phyloP scores from a whole-genome alignment of 2,329 filamentous ascomycete genomes.

The Fusarium scirpi region DNA sequence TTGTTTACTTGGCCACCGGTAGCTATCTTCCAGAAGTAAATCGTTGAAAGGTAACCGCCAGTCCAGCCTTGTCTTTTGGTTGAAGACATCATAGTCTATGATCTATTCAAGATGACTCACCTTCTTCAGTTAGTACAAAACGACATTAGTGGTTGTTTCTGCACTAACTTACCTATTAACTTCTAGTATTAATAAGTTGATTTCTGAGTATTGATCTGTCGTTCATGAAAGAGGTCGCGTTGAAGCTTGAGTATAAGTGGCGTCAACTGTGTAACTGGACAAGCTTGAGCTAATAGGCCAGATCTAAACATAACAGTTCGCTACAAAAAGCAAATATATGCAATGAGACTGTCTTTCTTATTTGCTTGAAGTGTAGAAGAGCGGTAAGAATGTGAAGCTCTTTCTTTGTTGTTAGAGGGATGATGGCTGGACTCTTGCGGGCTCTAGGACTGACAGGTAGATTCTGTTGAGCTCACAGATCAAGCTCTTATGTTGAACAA shows the following conservation, averaged over 20 bases:
- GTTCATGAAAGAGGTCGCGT: neutral
- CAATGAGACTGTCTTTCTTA: neutral
- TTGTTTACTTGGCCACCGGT: neutral
- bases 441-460: neutral
- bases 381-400: neutral
- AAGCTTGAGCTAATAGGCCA: neutral
- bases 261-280: neutral
- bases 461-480: neutral
- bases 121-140: neutral
- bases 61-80: neutral
- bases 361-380: neutral
- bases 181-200: no score
- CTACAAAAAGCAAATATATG: neutral
- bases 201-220: neutral
- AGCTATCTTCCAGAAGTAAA: neutral
- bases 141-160: no score
- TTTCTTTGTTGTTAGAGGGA: neutral
- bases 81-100: no score
- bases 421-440: neutral
- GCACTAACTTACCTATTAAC: no score
- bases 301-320: neutral
- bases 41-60: neutral
- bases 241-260: neutral
- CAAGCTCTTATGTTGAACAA: neutral
- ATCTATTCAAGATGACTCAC: neutral